Evolutionary conservation across 225 moss, liverwort and hornwort genomes (phyloP).

Genomic region (Anthoceros angustus): DNA sequence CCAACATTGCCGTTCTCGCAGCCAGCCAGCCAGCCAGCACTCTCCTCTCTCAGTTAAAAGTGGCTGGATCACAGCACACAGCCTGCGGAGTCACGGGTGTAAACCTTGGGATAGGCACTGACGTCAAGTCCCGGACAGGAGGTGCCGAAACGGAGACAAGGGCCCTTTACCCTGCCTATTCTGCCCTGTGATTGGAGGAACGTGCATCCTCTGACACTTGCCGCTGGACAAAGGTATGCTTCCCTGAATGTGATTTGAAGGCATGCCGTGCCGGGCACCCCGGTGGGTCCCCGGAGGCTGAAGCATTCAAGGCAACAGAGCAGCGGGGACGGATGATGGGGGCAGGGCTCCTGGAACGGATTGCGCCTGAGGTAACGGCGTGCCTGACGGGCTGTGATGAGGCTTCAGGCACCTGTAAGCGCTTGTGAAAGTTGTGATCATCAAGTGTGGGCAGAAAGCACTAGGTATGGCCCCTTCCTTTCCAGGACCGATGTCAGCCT

Average conservation of each 20-base stretch:
- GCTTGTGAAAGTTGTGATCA: too few relatives aligned
- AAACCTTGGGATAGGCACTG: too few relatives aligned
- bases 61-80: too few relatives aligned
- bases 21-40: too few relatives aligned
- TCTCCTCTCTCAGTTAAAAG: too few relatives aligned
- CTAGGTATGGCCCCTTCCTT: too few relatives aligned
- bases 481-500: too few relatives aligned
- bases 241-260: not conserved
- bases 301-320: not conserved
- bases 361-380: not conserved
- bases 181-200: not conserved
- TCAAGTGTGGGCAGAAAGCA: too few relatives aligned
- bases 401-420: not conserved
- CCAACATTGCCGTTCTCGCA: too few relatives aligned
- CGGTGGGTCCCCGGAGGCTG: not conserved
- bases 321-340: not conserved
- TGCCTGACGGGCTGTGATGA: not conserved
- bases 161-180: not conserved
- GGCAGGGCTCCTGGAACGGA: not conserved
- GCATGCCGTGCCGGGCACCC: not conserved
- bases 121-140: not conserved
- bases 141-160: not conserved
- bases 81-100: too few relatives aligned
- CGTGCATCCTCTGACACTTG: slow-evolving; percentile 1
- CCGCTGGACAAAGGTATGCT: too few relatives aligned